Percentiles rank a stretch among this genome's conserved stretches.
Evolutionary conservation across 495 filamentous ascomycete species (phyloP).

Genomic region (Tuber calosporum): DNA sequence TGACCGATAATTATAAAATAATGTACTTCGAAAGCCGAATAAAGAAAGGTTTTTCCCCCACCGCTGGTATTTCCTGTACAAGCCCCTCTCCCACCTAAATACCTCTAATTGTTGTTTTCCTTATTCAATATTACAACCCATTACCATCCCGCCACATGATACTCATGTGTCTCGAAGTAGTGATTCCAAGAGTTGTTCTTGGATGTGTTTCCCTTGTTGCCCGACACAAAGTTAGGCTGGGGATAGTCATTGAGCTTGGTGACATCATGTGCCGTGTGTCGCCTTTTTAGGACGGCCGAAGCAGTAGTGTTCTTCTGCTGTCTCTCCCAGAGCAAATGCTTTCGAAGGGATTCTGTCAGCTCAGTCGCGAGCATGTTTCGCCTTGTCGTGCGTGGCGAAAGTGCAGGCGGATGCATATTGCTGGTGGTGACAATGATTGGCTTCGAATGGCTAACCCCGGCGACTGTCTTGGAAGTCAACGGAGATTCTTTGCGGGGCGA

Average conservation of each 20-base stretch:
- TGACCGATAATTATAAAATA: conserved; percentile 41
- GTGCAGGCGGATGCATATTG: conserved; percentile 55
- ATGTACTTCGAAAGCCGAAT: conserved; percentile 27
- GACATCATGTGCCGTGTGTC: conserved; percentile 70
- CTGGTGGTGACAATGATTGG: conserved; percentile 77
- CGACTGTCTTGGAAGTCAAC: conserved; percentile 22
- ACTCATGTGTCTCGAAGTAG: conserved; percentile 60
- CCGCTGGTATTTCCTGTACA: conserved; percentile 2
- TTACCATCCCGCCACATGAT: conserved; percentile 66
- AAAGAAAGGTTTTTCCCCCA: background rate
- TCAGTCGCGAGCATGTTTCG: conserved; percentile 96
- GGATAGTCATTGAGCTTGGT: conserved; percentile 38
- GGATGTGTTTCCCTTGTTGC: conserved; percentile 45
- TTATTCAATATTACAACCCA: conserved; percentile 21
- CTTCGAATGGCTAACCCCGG: conserved; percentile 69
- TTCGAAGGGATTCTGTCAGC: conserved; percentile 71
- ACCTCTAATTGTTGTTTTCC: conserved; percentile 30
- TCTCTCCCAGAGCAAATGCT: conserved; percentile 75
- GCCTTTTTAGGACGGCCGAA: conserved; percentile 78
- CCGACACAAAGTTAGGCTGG: conserved; percentile 33
- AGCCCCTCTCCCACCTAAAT: conserved; percentile 5
- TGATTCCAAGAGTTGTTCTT: conserved; percentile 60
- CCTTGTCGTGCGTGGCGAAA: conserved; percentile 85
- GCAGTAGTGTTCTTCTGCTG: conserved; percentile 85
- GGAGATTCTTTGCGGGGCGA: conserved; percentile 54